Evolutionary conservation across 495 filamentous ascomycete species (phyloP).

Genomic region (Staphylotrichum longicolle): DNA sequence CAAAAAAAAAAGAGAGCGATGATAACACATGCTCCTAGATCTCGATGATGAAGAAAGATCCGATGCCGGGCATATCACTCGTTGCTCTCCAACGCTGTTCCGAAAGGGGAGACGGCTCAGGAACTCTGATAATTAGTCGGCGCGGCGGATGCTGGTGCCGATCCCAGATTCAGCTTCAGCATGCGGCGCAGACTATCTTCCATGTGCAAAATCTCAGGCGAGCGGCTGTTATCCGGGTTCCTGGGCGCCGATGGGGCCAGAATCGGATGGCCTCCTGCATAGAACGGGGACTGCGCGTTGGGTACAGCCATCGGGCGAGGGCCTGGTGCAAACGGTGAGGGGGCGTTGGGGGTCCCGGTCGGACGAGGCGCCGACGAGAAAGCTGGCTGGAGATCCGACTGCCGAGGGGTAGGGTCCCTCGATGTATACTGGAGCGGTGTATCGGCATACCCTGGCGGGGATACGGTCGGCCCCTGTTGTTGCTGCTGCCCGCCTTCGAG

Average conservation of each 20-base stretch:
- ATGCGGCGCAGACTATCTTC: constrained; percentile 52
- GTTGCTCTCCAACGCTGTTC: too few relatives aligned
- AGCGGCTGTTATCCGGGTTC: constrained; percentile 15
- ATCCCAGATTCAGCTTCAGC: constrained; percentile 41
- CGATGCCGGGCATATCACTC: neutral
- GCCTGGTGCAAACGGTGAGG: too few relatives aligned
- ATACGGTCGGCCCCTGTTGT: neutral
- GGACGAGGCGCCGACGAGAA: neutral
- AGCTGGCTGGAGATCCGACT: neutral
- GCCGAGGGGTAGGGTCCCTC: neutral
- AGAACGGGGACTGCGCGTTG: too few relatives aligned
- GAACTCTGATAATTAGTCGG: constrained; percentile 29
- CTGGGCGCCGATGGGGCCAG: constrained; percentile 2
- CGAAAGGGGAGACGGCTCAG: neutral
- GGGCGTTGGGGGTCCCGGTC: too few relatives aligned
- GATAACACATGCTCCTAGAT: constrained; percentile 14
- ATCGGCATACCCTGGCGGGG: neutral
- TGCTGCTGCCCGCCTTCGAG: constrained; percentile 6
- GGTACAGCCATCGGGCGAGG: too few relatives aligned
- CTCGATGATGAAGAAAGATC: neutral
- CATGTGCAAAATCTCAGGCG: constrained; percentile 42
- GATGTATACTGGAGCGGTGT: neutral
- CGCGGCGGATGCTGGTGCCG: constrained; percentile 8
- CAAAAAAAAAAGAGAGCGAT: neutral
- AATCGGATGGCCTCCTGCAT: neutral